Evolutionary conservation across 1,139 yeast species (phyloP).

Genomic region (Saccharomycopsis crataegensis): DNA sequence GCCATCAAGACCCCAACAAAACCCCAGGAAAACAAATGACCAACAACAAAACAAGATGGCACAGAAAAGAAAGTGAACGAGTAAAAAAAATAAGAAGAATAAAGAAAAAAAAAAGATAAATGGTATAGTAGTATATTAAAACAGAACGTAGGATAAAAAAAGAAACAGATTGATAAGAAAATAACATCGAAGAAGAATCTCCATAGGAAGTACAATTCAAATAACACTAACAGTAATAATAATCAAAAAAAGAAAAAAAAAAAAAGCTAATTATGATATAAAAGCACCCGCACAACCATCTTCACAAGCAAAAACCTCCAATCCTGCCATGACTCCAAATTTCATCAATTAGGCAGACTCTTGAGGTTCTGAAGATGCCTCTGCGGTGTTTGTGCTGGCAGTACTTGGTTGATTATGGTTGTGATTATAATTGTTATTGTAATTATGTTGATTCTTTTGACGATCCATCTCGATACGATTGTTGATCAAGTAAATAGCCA

Average conservation of each 20-base stretch:
- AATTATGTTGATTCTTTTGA: slow-evolving; percentile 30
- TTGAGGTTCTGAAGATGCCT: no score
- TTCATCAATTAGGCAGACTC: no score
- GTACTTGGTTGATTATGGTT: no score
- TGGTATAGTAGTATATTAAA: not conserved
- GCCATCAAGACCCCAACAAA: not conserved
- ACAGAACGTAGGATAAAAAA: not conserved
- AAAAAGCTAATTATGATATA: not conserved
- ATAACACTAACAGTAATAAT: not conserved
- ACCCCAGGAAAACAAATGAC: not conserved
- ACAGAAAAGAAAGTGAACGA: not conserved
- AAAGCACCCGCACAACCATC: no score
- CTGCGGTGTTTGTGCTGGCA: no score
- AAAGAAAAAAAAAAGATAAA: not conserved
- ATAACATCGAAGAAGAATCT: not conserved
- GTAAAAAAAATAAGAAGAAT: not conserved
- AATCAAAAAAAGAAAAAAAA: not conserved
- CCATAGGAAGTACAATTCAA: not conserved
- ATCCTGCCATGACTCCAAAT: no score
- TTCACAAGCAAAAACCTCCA: no score
- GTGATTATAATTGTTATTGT: not conserved
- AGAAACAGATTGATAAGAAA: not conserved
- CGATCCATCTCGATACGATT: slow-evolving; percentile 65
- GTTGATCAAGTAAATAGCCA: slow-evolving; percentile 71
- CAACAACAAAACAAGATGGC: not conserved